Evolutionary conservation across 75 land plant genomes (phyloP), one percentile per base, ranked within the genome.

Genomic region (Sequoiadendron giganteum): DNA sequence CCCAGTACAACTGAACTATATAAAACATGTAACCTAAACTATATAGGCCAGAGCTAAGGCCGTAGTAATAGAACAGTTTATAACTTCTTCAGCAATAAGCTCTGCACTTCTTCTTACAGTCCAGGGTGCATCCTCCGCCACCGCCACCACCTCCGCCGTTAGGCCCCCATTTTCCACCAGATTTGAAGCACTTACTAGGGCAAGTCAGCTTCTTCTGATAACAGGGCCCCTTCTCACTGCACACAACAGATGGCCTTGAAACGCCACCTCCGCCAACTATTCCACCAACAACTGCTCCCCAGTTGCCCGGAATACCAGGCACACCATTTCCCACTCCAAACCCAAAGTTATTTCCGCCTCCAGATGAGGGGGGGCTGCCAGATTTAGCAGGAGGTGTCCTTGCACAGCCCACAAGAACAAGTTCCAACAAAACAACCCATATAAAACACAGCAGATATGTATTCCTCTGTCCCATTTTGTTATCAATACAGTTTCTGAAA

Each of bases 91-190:
- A 95, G 52, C 95, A 95, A 28, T 87, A 93, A 58, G 93, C 95
- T 0, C 70, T 30, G 73, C 95, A 95, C 34, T 90, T 90, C 87
- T 89, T 93, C 88, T 87, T 92, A 87, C 95, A 95, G 86, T 95
- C 96, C 65, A 93, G 88, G 91, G 90, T 91, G 91, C 96, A 95
- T 11, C 96, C 92, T 9, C 96, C 96, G 65, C 94, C 93, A 10
- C 95, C 95, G 0, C 94, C 95, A 16, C 94, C 93, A 40, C 87
- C 89, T 79, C 95, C 93, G 70, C 88, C 91, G 21, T 83, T 86
- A 89, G 92, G 92, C 10, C 95, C 94, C 48, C 92, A 89, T 5
- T 89, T 82, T 87, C 90, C 89, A 86, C 76, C 93, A 1, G 94
- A 92, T 14, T 78, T 89, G 90, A 93, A 94, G 83, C 95, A 93